Evolutionary conservation across 2,329 filamentous ascomycete species (phyloP).

Genomic region (Colletotrichum magnum): DNA sequence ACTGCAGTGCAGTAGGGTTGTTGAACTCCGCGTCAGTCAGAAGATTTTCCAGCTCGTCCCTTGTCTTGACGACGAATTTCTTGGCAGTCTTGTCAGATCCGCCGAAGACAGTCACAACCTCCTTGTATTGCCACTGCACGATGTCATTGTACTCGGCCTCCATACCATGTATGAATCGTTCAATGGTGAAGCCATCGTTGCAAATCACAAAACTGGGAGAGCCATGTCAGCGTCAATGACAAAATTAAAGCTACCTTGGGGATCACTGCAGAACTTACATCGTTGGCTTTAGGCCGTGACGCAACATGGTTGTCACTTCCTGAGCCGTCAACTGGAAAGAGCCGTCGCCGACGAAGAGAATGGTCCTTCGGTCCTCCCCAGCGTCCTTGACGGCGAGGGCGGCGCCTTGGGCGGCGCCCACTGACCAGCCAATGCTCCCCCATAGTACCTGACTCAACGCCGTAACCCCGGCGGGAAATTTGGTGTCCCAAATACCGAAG

Average conservation of each 20-base stretch:
- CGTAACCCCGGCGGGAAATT: constrained; percentile 82
- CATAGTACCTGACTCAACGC: constrained; percentile 85
- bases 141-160: constrained; percentile 87
- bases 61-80: constrained; percentile 78
- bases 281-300: constrained; percentile 80
- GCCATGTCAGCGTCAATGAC: constrained; percentile 41
- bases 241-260: too few species aligned
- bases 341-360: constrained; percentile 92
- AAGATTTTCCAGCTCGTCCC: constrained; percentile 76
- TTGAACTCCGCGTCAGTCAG: constrained; percentile 76
- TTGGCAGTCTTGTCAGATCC: constrained; percentile 68
- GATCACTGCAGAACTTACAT: constrained; percentile 66
- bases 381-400: constrained; percentile 81
- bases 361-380: constrained; percentile 72
- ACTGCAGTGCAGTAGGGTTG: constrained; percentile 68
- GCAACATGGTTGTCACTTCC: constrained; percentile 87
- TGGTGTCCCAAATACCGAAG: constrained; percentile 89
- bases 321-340: constrained; percentile 89
- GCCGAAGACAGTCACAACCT: constrained; percentile 78
- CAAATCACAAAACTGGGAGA: constrained; percentile 80
- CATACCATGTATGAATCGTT: constrained; percentile 89
- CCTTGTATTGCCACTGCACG: constrained; percentile 79
- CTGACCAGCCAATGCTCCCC: constrained; percentile 76
- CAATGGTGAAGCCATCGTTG: constrained; percentile 92
- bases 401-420: constrained; percentile 73